phyloP scores from a whole-genome alignment of 73 alveolate species.

The Blepharisma stoltei region DNA sequence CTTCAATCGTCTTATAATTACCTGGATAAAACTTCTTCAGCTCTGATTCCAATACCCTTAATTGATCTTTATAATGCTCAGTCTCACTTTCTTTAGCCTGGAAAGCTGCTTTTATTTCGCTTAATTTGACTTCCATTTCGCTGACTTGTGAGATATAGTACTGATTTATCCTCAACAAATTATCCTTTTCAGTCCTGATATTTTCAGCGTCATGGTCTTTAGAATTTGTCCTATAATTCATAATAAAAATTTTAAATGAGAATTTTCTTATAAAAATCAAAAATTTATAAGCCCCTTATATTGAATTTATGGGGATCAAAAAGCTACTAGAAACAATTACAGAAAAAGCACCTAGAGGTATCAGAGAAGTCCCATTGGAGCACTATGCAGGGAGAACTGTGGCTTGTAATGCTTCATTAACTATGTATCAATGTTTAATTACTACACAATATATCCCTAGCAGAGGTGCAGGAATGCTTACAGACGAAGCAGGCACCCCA shows the following conservation, averaged over 20 bases:
- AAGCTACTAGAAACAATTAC: too few relatives aligned
- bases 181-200: not conserved
- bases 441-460: constrained; percentile 45
- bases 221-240: too few relatives aligned
- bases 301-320: too few relatives aligned
- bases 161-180: not conserved
- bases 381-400: constrained; percentile 58
- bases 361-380: constrained; percentile 41
- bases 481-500: constrained; percentile 68
- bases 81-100: constrained; percentile 13
- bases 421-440: constrained; percentile 63
- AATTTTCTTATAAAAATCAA: too few relatives aligned
- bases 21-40: not conserved
- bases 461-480: constrained; percentile 28
- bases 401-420: constrained; percentile 65
- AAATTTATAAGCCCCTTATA: too few relatives aligned
- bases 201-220: too few relatives aligned
- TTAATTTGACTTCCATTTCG: constrained; percentile 23
- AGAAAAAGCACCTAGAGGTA: too few relatives aligned
- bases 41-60: not conserved
- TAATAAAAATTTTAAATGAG: too few relatives aligned
- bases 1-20: too few relatives aligned
- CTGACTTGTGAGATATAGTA: constrained; percentile 6
- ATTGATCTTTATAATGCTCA: not conserved
- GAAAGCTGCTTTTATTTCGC: not conserved